phyloP scores from a whole-genome alignment of 495 filamentous ascomycete species.

The Penicillium canariense region DNA sequence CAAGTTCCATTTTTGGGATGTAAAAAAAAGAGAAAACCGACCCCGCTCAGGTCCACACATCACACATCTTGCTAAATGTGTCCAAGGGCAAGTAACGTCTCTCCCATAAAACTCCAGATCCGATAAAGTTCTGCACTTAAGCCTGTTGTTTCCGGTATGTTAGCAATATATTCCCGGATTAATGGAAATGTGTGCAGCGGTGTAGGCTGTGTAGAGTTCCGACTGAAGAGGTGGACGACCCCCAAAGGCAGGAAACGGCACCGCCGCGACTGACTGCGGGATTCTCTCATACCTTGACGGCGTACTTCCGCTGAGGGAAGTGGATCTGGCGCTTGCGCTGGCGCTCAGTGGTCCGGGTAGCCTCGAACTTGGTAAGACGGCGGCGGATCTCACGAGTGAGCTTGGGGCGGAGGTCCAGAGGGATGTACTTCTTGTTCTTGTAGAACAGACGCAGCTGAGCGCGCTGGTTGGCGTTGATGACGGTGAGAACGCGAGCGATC shows the following conservation, averaged over 20 bases:
- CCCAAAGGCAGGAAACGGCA: background rate
- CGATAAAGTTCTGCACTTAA: conserved; percentile 42
- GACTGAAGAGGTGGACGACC: background rate
- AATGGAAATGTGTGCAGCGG: background rate
- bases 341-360: conserved; percentile 75
- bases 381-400: conserved; percentile 94
- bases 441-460: conserved; percentile 98
- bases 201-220: background rate
- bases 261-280: background rate
- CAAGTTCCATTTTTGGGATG: conserved; percentile 39
- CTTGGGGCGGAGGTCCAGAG: conserved; percentile 95
- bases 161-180: background rate
- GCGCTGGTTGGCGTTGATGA: conserved; percentile 99
- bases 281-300: conserved; percentile 77
- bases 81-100: conserved; percentile 32
- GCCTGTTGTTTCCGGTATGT: conserved; percentile 26
- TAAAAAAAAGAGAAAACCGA: conserved; percentile 42
- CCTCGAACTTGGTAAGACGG: conserved; percentile 86
- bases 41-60: conserved; percentile 38
- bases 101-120: conserved; percentile 45
- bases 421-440: conserved; percentile 98
- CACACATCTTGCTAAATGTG: conserved; percentile 32
- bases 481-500: conserved; percentile 94
- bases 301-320: conserved; percentile 98
- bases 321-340: conserved; percentile 90